Percentiles rank a stretch among this genome's conserved stretches.
These are phyloP conservation scores for Solanum appendiculatum DNA, from an alignment of 257 asterid genomes.

Conservation along the genomic window DNA sequence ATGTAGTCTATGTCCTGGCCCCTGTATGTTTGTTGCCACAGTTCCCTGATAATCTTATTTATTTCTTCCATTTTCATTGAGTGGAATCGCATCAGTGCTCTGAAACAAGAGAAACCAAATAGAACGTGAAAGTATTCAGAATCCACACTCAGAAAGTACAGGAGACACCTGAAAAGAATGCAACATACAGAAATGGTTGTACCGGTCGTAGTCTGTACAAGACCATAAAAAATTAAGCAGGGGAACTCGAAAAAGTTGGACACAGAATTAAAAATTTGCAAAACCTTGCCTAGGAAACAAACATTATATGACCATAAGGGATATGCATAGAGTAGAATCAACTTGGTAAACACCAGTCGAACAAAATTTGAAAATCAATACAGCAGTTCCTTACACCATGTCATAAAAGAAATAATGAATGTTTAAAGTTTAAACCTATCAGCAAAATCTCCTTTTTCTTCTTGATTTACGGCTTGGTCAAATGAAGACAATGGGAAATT, in stretches of 20 bases:
- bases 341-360: not conserved
- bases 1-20: constrained; percentile 98
- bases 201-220: not conserved
- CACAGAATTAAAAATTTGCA: not conserved
- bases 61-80: constrained; percentile 98
- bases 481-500: not conserved
- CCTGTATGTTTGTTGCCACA: constrained; percentile 99
- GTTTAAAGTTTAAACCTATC: not conserved
- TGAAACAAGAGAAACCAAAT: constrained; percentile 16
- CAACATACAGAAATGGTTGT: not conserved
- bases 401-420: not conserved
- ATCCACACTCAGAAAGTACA: not conserved
- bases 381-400: not conserved
- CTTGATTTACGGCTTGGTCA: not conserved
- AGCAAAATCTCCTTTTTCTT: not conserved
- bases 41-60: constrained; percentile 90
- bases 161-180: not conserved
- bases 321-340: not conserved
- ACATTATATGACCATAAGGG: not conserved
- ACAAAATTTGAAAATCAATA: not conserved
- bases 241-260: not conserved
- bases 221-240: not conserved
- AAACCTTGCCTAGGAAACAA: not conserved
- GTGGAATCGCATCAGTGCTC: constrained; percentile 99
- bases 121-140: constrained; percentile 1